phyloP scores from a whole-genome alignment of 768 basidiomycete species.

The Boletellus ananiceps region DNA sequence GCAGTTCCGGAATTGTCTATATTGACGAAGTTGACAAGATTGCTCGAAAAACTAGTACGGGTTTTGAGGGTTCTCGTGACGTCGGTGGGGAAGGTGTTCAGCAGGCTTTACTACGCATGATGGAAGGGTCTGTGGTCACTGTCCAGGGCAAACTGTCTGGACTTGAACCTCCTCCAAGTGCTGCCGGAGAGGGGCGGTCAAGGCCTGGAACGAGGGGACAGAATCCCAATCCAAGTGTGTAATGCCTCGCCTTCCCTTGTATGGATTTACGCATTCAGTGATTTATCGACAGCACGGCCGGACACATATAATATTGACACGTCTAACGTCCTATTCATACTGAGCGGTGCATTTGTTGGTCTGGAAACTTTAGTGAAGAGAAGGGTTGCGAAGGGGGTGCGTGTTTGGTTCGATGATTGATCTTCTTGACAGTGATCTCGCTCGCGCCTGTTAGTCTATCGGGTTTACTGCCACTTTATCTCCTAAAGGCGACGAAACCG shows the following conservation, averaged over 20 bases:
- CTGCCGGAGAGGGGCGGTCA: conserved; percentile 43
- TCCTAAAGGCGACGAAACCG: conserved; percentile 37
- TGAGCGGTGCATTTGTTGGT: conserved; percentile 94
- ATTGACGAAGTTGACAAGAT: conserved; percentile 97
- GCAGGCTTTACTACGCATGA: conserved; percentile 86
- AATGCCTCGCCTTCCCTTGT: neutral
- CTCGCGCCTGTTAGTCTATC: conserved; percentile 60
- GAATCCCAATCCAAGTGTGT: conserved; percentile 27
- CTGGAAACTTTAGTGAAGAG: conserved; percentile 77
- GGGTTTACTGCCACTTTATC: conserved; percentile 68
- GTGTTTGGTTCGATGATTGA: conserved; percentile 25
- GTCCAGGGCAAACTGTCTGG: conserved; percentile 67
- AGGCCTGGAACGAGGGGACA: conserved; percentile 49
- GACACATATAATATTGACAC: conserved; percentile 81
- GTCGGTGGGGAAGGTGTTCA: conserved; percentile 97
- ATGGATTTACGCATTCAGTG: neutral
- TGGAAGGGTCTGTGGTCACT: conserved; percentile 87
- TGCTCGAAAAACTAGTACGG: conserved; percentile 55
- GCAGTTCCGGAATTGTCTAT: conserved; percentile 88
- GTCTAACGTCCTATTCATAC: conserved; percentile 88
- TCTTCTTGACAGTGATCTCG: neutral
- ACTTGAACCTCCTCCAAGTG: conserved; percentile 41
- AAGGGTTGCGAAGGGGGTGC: conserved; percentile 78
- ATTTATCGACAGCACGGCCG: conserved; percentile 43
- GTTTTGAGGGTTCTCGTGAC: conserved; percentile 72